phyloP scores from a whole-genome alignment of 2,329 filamentous ascomycete genomes.

The Aspergillus sp. region DNA sequence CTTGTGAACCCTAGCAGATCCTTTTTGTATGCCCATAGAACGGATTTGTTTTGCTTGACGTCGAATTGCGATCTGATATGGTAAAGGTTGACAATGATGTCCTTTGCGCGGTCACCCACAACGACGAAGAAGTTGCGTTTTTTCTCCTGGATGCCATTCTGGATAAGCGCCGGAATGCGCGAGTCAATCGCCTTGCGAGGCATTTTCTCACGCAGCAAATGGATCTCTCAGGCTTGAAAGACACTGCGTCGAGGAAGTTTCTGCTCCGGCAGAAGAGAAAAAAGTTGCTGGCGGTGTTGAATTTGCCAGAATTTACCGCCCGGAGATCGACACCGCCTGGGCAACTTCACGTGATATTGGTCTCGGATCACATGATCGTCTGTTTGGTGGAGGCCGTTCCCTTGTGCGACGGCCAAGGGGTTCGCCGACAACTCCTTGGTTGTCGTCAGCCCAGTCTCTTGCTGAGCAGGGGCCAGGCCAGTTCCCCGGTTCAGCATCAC shows the following conservation, averaged over 20 bases:
- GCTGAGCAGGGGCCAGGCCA: no score
- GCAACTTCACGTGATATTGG: no score
- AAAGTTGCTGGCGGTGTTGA: slow-evolving; percentile 19
- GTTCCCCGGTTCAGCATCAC: no score
- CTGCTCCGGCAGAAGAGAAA: slow-evolving; percentile 19
- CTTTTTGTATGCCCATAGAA: slow-evolving; percentile 98
- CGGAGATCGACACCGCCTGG: not conserved
- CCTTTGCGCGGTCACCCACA: slow-evolving; percentile 90
- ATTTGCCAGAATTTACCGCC: not conserved
- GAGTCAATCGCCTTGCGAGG: slow-evolving; percentile 67
- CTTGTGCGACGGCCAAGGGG: no score
- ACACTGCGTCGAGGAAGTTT: not conserved
- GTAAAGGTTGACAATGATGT: slow-evolving; percentile 93
- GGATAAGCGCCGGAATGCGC: slow-evolving; percentile 85
- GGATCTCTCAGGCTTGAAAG: not conserved
- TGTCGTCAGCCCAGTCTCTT: no score
- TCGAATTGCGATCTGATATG: slow-evolving; percentile 89
- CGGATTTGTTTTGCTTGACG: slow-evolving; percentile 92
- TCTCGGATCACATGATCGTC: no score
- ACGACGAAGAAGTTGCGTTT: slow-evolving; percentile 98
- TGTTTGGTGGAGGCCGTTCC: no score
- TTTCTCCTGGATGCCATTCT: slow-evolving; percentile 89
- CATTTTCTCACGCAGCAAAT: slow-evolving; percentile 25
- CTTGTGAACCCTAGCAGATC: slow-evolving; percentile 92
- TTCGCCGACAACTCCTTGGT: no score